Percentiles rank a stretch among this genome's conserved stretches.
phyloP scores from a whole-genome alignment of 176 grass and related monocot species.

The Hordeum vulgare region DNA sequence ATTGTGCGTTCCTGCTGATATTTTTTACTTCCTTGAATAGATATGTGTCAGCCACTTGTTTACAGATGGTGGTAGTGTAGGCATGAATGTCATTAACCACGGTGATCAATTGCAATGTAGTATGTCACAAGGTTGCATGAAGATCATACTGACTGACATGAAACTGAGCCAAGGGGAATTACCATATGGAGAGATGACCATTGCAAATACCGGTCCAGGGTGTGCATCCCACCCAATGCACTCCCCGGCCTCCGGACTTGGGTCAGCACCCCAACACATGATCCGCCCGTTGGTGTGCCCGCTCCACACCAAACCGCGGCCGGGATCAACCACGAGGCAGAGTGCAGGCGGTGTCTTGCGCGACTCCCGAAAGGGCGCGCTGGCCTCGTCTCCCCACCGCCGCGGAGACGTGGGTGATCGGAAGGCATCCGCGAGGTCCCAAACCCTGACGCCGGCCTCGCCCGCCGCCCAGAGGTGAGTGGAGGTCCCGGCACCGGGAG shows the following conservation, averaged over 20 bases:
- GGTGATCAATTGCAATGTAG: not conserved
- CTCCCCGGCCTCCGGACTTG: slow-evolving; percentile 25
- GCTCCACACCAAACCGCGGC: slow-evolving; percentile 66
- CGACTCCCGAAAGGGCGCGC: slow-evolving; percentile 52
- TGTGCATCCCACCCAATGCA: slow-evolving; percentile 58
- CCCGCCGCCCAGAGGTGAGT: slow-evolving; percentile 51
- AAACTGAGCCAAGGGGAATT: not conserved
- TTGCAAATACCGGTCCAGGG: slow-evolving; percentile 42
- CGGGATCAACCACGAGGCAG: slow-evolving; percentile 39
- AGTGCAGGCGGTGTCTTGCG: slow-evolving; percentile 37
- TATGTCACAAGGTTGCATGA: not conserved
- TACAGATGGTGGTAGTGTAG: not conserved
- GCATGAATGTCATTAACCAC: not conserved
- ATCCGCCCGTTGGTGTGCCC: slow-evolving; percentile 60
- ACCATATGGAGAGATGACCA: slow-evolving; percentile 65
- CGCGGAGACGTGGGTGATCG: not conserved
- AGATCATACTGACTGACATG: not conserved
- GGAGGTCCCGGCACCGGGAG: not conserved
- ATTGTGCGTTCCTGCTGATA: not conserved
- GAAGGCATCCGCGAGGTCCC: slow-evolving; percentile 54
- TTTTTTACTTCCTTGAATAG: not conserved
- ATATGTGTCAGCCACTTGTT: not conserved
- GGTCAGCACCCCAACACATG: slow-evolving; percentile 44
- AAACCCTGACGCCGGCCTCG: slow-evolving; percentile 55
- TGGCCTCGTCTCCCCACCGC: slow-evolving; percentile 64